phyloP scores from a whole-genome alignment of 2,329 filamentous ascomycete genomes.

The Aureobasidium pullulans region DNA sequence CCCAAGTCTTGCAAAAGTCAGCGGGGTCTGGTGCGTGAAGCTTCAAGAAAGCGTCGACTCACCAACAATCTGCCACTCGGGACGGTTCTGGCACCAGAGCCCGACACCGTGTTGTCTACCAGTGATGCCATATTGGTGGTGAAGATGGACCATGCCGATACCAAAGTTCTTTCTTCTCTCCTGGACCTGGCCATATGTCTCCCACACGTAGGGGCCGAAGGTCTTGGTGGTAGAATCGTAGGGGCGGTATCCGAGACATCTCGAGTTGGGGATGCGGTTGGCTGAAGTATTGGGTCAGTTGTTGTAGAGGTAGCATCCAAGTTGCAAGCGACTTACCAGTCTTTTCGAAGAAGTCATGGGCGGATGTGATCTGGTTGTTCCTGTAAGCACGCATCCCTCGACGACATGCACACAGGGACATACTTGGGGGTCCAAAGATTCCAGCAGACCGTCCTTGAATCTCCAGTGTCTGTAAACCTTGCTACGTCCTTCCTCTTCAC shows the following conservation, averaged over 20 bases:
- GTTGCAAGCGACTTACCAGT: constrained; percentile 34
- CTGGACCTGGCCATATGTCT: constrained; percentile 73
- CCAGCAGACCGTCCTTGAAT: constrained; percentile 63
- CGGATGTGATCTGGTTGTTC: constrained; percentile 48
- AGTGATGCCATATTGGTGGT: constrained; percentile 62
- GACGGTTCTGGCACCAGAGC: constrained; percentile 79
- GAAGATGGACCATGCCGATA: constrained; percentile 74
- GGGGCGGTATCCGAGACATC: constrained; percentile 71
- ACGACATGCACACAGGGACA: constrained; percentile 67
- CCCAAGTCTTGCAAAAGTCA: constrained; percentile 58
- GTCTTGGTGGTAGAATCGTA: constrained; percentile 69
- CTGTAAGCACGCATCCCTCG: constrained; percentile 34
- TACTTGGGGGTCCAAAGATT: constrained; percentile 59
- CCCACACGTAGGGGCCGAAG: constrained; percentile 73
- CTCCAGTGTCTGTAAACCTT: constrained; percentile 78
- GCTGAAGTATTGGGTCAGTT: constrained; percentile 27
- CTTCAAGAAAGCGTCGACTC: constrained; percentile 20
- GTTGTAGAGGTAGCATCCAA: background rate
- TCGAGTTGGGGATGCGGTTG: constrained; percentile 56
- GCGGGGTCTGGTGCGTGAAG: background rate
- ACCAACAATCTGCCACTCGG: constrained; percentile 83
- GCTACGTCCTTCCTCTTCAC: constrained; percentile 63
- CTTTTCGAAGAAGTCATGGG: constrained; percentile 74
- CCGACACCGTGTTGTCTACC: constrained; percentile 66
- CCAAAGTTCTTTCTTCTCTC: constrained; percentile 77